A percentile compares a stretch with the other conserved stretches of the same genome.
Evolutionary conservation across 1,139 yeast species (phyloP).

Genomic region (Wickerhamomyces sp.): DNA sequence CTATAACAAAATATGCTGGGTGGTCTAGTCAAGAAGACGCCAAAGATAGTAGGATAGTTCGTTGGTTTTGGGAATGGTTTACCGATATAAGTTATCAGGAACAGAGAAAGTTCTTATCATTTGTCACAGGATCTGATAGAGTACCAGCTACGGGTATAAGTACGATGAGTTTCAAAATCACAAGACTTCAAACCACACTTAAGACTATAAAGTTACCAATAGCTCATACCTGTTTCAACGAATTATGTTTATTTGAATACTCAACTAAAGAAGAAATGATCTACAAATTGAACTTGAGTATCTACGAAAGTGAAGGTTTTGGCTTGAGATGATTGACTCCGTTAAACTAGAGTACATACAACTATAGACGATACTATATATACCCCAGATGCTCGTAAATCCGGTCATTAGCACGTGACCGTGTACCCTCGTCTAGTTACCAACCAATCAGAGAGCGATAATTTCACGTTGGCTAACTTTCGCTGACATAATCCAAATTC

Average conservation of each 20-base stretch:
- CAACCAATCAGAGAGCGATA: constrained; percentile 1
- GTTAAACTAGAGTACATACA: not conserved
- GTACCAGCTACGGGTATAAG: constrained; percentile 90
- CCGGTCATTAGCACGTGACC: not conserved
- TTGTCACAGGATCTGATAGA: constrained; percentile 87
- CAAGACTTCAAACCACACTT: constrained; percentile 49
- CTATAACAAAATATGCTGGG: constrained; percentile 70
- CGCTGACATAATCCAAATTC: constrained; percentile 1
- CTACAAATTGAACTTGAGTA: constrained; percentile 57
- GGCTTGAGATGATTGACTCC: constrained; percentile 48
- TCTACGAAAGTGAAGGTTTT: constrained; percentile 80
- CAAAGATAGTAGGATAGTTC: constrained; percentile 35
- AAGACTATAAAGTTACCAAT: constrained; percentile 60
- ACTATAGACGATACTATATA: too few species aligned
- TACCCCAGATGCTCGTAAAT: not conserved
- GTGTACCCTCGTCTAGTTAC: not conserved
- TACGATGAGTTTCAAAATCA: constrained; percentile 65
- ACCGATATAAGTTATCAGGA: constrained; percentile 36
- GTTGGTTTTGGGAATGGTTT: constrained; percentile 87
- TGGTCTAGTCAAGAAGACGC: constrained; percentile 42
- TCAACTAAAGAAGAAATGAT: constrained; percentile 43
- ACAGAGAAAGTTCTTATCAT: constrained; percentile 62
- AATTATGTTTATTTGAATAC: constrained; percentile 72
- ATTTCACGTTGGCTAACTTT: not conserved
- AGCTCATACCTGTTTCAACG: constrained; percentile 94